Conservation (phyloP, 2,329 filamentous ascomycete species). For the Cordyceps javanica region DNA sequence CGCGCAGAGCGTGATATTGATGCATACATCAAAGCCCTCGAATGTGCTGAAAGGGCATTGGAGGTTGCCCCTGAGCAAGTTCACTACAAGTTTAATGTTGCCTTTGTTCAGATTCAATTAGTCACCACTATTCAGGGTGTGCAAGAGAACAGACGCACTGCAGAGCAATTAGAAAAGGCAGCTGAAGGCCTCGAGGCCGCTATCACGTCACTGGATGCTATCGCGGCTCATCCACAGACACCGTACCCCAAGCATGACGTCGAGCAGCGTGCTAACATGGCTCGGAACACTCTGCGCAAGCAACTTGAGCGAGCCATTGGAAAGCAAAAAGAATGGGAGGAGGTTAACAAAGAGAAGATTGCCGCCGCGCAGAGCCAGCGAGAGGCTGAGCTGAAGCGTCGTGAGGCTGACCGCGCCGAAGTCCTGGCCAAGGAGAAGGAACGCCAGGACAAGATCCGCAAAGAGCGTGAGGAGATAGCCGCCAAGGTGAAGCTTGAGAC, state of each 20-base stretch:
- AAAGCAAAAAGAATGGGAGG: slow-evolving; percentile 84
- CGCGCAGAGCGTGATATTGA: slow-evolving; percentile 55
- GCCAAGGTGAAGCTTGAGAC: slow-evolving; percentile 70
- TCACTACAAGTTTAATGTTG: slow-evolving; percentile 95
- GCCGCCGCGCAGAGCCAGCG: slow-evolving; percentile 72
- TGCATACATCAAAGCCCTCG: slow-evolving; percentile 50
- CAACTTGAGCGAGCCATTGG: slow-evolving; percentile 83
- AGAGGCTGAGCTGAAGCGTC: slow-evolving; percentile 70
- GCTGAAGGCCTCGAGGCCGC: slow-evolving; percentile 77
- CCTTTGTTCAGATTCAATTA: slow-evolving; percentile 93
- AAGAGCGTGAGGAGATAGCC: slow-evolving; percentile 75
- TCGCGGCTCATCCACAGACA: slow-evolving; percentile 57
- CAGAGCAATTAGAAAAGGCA: slow-evolving; percentile 75
- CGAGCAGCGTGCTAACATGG: slow-evolving; percentile 96
- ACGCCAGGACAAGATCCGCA: slow-evolving; percentile 72
- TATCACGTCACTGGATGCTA: slow-evolving; percentile 64
- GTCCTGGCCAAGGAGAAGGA: slow-evolving; percentile 65
- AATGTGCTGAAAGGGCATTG: slow-evolving; percentile 65
- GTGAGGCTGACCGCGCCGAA: slow-evolving; percentile 69
- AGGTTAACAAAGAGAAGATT: slow-evolving; percentile 84
- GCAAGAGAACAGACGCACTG: slow-evolving; percentile 67
- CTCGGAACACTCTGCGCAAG: slow-evolving; percentile 85
- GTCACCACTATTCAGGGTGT: slow-evolving; percentile 73
- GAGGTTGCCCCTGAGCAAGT: slow-evolving; percentile 74
- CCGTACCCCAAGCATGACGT: slow-evolving; percentile 89